Conservation (phyloP, 2,329 filamentous ascomycete species). For the Metarhizium brunneum region DNA sequence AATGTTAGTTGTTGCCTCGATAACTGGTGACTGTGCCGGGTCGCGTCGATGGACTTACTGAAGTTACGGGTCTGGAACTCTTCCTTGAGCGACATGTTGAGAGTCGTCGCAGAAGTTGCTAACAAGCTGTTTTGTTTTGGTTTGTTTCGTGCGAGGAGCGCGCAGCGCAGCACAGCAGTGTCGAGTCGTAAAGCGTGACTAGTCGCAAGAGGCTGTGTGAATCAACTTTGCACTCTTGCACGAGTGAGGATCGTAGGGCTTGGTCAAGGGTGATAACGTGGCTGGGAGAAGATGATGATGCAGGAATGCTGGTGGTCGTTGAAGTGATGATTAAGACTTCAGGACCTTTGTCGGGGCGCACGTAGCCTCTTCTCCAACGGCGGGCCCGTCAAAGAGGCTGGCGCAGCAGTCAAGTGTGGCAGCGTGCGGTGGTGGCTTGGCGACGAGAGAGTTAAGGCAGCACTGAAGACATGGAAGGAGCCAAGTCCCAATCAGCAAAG, state of each 20-base stretch:
- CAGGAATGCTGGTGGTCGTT: constrained; percentile 12
- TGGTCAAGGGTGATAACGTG: constrained; percentile 12
- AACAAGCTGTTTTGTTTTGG: not conserved
- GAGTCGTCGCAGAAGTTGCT: constrained; percentile 8
- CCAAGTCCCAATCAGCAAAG: not conserved
- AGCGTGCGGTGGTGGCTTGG: constrained; percentile 1
- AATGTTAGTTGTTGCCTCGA: constrained; percentile 1
- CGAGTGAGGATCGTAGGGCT: constrained; percentile 5
- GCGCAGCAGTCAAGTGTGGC: constrained; percentile 2
- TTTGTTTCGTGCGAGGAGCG: not conserved
- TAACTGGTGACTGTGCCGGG: constrained; percentile 1
- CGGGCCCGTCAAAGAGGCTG: constrained; percentile 6
- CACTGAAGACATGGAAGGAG: not conserved
- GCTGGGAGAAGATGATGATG: constrained; percentile 7
- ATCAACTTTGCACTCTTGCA: not conserved
- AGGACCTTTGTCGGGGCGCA: constrained; percentile 8
- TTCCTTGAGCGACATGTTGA: constrained; percentile 61
- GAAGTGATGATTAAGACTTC: constrained; percentile 14
- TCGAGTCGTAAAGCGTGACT: not conserved
- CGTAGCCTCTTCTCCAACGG: constrained; percentile 19
- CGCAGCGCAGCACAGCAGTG: not conserved
- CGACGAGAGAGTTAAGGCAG: not conserved
- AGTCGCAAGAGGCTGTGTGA: not conserved
- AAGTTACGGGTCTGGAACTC: constrained; percentile 67
- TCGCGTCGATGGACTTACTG: constrained; percentile 40